These are phyloP conservation scores for Claviceps monticola DNA, from an alignment of 2,329 filamentous ascomycete species.

Conservation along the genomic window DNA sequence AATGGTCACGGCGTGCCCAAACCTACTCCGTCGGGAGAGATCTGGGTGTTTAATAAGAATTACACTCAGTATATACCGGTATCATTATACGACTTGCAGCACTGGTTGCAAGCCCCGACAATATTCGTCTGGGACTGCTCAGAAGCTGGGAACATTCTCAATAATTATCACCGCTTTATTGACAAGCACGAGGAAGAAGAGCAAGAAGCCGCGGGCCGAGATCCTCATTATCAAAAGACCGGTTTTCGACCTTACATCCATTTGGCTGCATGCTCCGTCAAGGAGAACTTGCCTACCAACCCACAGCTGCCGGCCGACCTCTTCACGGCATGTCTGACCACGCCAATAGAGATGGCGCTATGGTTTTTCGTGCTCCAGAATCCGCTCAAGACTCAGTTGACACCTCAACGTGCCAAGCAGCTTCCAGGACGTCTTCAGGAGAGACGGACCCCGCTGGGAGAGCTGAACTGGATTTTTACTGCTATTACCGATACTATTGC, in stretches of 20 bases:
- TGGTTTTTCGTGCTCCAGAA: constrained; percentile 96
- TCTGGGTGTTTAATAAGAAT: constrained; percentile 98
- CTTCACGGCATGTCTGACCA: constrained; percentile 91
- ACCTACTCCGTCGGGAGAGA: constrained; percentile 87
- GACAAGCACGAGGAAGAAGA: constrained; percentile 92
- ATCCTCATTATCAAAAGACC: constrained; percentile 74
- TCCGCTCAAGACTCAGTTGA: constrained; percentile 53
- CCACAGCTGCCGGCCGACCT: constrained; percentile 85
- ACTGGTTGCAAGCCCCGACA: constrained; percentile 89
- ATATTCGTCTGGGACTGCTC: constrained; percentile 98
- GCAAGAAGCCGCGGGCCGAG: constrained; percentile 56
- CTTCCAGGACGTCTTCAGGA: constrained; percentile 88
- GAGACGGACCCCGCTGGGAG: constrained; percentile 80
- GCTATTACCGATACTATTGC: constrained; percentile 98
- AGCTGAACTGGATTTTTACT: constrained; percentile 98
- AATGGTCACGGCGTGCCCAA: constrained; percentile 96
- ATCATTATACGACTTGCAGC: constrained; percentile 85
- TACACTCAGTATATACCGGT: constrained; percentile 98
- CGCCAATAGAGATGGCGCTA: constrained; percentile 92
- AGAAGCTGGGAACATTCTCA: constrained; percentile 87
- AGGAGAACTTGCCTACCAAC: constrained; percentile 89
- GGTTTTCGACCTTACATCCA: constrained; percentile 63
- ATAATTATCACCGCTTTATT: constrained; percentile 86
- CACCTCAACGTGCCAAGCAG: constrained; percentile 71
- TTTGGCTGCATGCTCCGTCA: constrained; percentile 77